Percentiles rank a stretch among this genome's conserved stretches.
These are phyloP conservation scores for Cladosporium sp. DNA, from an alignment of 2,329 filamentous ascomycete species.

Conservation along the genomic window DNA sequence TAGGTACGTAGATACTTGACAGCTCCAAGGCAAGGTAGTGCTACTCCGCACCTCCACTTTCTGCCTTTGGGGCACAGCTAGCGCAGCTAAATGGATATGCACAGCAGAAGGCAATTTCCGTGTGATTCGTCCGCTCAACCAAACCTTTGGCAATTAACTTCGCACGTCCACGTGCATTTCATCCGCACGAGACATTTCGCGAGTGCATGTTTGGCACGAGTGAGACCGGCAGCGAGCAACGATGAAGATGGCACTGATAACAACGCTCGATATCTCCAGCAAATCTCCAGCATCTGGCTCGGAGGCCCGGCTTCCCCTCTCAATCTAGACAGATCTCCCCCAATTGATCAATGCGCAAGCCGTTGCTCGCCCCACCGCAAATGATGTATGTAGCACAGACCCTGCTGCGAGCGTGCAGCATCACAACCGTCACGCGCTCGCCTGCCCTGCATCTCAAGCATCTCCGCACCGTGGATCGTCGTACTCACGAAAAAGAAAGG, in stretches of 20 bases:
- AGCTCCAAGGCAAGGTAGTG: background rate
- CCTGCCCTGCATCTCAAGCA: constrained; percentile 3
- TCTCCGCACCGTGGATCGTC: constrained; percentile 11
- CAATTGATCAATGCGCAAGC: constrained; percentile 10
- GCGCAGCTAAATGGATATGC: constrained; percentile 3
- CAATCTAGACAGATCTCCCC: background rate
- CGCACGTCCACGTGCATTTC: constrained; percentile 10
- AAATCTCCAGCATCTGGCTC: constrained; percentile 2
- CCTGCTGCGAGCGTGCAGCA: constrained; percentile 12
- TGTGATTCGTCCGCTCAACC: constrained; percentile 16
- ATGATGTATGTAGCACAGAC: constrained; percentile 15
- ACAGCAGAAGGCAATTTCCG: constrained; percentile 19
- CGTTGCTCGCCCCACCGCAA: background rate
- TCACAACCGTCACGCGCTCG: constrained; percentile 4
- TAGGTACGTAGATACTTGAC: background rate
- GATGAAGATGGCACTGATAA: constrained; percentile 6
- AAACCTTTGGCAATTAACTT: constrained; percentile 9
- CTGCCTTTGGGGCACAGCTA: background rate
- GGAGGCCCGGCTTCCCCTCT: background rate
- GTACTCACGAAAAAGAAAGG: background rate
- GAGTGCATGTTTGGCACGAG: constrained; percentile 1
- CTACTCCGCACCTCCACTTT: constrained; percentile 2
- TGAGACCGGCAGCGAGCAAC: background rate
- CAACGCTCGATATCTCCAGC: constrained; percentile 15
- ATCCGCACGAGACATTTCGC: background rate